A percentile compares a stretch with the other conserved stretches of the same genome.
Conservation (phyloP, 495 filamentous ascomycete species). For the Patellaria atrata region DNA sequence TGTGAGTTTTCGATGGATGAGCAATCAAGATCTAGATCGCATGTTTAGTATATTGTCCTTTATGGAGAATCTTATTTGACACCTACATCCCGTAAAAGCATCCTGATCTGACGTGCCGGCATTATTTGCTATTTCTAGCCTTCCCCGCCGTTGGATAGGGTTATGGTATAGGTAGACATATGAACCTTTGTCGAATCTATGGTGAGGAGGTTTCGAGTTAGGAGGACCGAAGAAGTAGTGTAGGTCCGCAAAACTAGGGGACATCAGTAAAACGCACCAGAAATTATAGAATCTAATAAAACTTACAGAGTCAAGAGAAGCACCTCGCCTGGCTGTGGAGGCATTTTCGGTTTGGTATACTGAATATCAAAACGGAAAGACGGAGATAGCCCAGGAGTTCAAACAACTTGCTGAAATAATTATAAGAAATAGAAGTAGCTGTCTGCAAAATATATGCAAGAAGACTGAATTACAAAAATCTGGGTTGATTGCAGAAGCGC, state of each 20-base stretch:
- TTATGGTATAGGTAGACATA: slow-evolving; percentile 82
- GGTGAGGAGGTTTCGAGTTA: slow-evolving; percentile 53
- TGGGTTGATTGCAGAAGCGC: too few species aligned
- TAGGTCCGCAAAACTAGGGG: slow-evolving; percentile 64
- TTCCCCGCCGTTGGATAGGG: slow-evolving; percentile 46
- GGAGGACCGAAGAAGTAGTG: slow-evolving; percentile 78
- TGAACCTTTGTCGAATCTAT: slow-evolving; percentile 79
- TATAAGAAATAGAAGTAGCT: too few species aligned
- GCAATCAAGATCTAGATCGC: slow-evolving; percentile 42
- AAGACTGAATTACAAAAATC: too few species aligned
- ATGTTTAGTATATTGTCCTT: slow-evolving; percentile 3
- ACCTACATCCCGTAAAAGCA: slow-evolving; percentile 70
- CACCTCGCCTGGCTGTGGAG: slow-evolving; percentile 63
- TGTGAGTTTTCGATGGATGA: slow-evolving; percentile 57
- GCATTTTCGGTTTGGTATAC: slow-evolving; percentile 60
- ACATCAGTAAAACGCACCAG: slow-evolving; percentile 8
- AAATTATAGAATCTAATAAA: neutral
- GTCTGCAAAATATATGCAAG: too few species aligned
- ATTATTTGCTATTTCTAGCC: slow-evolving; percentile 78
- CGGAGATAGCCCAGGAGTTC: neutral
- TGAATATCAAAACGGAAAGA: neutral
- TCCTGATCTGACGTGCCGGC: slow-evolving; percentile 78
- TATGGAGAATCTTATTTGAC: neutral
- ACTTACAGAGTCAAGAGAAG: slow-evolving; percentile 67
- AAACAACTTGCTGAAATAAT: too few species aligned